Base-by-base conservation (phyloP, 495 filamentous ascomycete genomes). In the Podospora bellae-mahoneyi region DNA sequence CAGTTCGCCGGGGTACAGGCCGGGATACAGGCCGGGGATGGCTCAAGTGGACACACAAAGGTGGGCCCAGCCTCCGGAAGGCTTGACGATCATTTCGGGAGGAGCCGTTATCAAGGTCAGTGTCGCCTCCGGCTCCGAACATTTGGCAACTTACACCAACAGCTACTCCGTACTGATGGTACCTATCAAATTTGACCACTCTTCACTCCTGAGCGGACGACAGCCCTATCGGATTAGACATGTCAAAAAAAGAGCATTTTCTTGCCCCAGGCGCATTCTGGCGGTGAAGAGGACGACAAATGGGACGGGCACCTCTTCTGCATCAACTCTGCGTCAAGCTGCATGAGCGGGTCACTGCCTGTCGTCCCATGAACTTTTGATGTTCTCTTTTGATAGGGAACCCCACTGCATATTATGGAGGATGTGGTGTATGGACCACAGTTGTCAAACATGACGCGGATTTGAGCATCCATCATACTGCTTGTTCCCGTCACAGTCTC, bases 221-320 rank as follows among this genome's bases (percentile, higher is more conserved):
- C 30, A 32, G 30, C 30, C 30, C 30, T 32, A 32, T 32, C 30
- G 30, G 30, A 18, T 10, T 10, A 48, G 39, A 48, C 39, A 48
- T 13, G 34, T 39, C 34, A 5, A 39, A 39, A 39, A 39, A 4
- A 39, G 34, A 39, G 34, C 34, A 39, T 39, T 39, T 39, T 66
- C 55, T 60, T 44, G 10, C 44, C 55, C 34, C 32, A 15, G 34
- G 34, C 34, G 10, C 3, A 20, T 67, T 73, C 71, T 73, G 64
- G 71, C 71, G 71, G 71, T 73, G 71, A 73, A 32, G 68, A 62
- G 57, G 65, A 44, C 54, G 62, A 60, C 27, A 68, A 57, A 19
- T 26, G 19, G 59, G 34, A 39, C 60, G 54, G 44, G 16, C 32
- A 30, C 28, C 57, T 66, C 66, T 64, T 58, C 27, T 61, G 20